Base-by-base conservation (phyloP, 164 flowering plant species). In the Taxillus chinensis region DNA sequence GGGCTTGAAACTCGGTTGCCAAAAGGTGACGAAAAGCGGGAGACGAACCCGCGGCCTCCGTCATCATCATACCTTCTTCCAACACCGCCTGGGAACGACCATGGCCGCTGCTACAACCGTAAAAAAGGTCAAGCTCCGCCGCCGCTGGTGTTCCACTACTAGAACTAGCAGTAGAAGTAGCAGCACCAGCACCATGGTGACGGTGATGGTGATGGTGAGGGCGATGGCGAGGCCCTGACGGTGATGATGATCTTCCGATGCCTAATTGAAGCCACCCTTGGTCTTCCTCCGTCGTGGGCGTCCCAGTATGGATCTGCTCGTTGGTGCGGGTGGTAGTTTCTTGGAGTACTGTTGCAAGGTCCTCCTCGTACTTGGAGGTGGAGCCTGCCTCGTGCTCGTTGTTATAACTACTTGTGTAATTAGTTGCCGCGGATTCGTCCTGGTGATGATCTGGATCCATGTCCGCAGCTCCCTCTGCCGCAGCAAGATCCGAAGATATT, bases 261-360 rank as follows among this genome's bases (percentile, higher is more conserved):
- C 93, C 82, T 61, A 91, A 71, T 71, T 82, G 93, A 10, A 91
- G 82, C 97, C 97, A 91, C n/a, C 75, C 59, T 9, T 37, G 41
- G 4, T 57, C 59, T 4, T 40, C 41, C 40, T 38, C 27, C 27
- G 2, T 27, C 27, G 27, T 27, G 27, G 27, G 27, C 27, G 27
- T 27, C 27, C 27, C 27, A 27, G 2, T 27, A 27, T 27, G 27
- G 27, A 27, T 27, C 27, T 27, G 27, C 27, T 27, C 27, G 27
- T 27, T 27, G 27, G 27, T 27, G 2, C 27, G 27, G 27, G 27
- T 27, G 27, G 27, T 27, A 27, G 27, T 27, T 27, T 27, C 27
- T 27, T 27, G 27, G 27, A 27, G 27, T 27, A 27, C 27, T 27
- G 27, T 27, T 27, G 68, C 75, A 17, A 68, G 64, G 37, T 59